Evolutionary conservation across 1,284 basidiomycete genomes (phyloP).

Genomic region (Cronartium quercuum): DNA sequence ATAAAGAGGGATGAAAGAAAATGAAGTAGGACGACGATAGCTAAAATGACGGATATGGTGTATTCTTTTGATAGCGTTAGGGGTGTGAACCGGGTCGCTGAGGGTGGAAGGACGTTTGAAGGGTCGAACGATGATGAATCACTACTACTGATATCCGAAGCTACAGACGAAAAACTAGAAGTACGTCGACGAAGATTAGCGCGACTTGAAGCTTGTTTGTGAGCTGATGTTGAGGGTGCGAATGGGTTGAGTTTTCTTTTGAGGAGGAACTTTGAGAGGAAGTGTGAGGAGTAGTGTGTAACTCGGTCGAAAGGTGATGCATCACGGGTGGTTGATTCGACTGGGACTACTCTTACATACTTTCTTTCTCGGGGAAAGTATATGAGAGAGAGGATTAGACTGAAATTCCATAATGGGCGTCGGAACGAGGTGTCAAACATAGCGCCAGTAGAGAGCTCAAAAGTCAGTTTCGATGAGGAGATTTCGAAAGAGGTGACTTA

Average conservation of each 20-base stretch:
- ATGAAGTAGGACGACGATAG: conserved; percentile 58
- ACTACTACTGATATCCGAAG: conserved; percentile 5
- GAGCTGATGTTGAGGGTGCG: not conserved
- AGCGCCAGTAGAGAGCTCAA: conserved; percentile 28
- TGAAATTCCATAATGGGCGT: conserved; percentile 48
- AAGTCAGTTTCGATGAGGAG: not conserved
- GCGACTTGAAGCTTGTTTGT: not conserved
- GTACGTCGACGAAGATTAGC: not conserved
- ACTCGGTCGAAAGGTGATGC: conserved; percentile 15
- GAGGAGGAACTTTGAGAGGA: conserved; percentile 26
- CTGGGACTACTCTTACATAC: conserved; percentile 27
- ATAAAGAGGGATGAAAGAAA: conserved; percentile 45
- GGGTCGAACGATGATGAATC: conserved; percentile 36
- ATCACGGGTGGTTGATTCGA: conserved; percentile 2
- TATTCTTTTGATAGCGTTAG: conserved; percentile 40
- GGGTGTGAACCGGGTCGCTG: conserved; percentile 31
- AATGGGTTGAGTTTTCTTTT: conserved; percentile 10
- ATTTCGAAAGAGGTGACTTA: conserved; percentile 52
- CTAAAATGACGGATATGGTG: conserved; percentile 57
- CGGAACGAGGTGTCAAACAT: conserved; percentile 1
- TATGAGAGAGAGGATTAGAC: conserved; percentile 79
- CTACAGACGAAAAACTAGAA: not conserved
- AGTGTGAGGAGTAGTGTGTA: conserved; percentile 31
- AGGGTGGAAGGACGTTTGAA: conserved; percentile 33
- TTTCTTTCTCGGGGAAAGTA: conserved; percentile 57